phyloP scores from a whole-genome alignment of 345 rosid genomes.

The Jatropha curcas region DNA sequence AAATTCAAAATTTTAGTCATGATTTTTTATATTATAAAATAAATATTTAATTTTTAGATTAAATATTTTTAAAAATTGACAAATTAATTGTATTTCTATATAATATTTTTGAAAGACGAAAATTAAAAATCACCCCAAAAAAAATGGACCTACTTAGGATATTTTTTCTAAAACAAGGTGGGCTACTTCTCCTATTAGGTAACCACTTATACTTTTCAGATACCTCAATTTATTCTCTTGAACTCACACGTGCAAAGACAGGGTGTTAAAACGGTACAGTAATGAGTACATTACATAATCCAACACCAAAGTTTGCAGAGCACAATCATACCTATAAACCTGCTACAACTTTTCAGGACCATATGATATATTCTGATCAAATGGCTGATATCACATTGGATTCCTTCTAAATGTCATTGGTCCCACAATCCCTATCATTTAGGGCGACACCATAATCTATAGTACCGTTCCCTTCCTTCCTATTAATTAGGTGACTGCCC shows the following conservation, averaged over 20 bases:
- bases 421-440: not conserved
- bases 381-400: constrained; percentile 17
- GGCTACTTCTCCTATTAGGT: not conserved
- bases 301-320: not conserved
- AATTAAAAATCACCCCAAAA: too few relatives aligned
- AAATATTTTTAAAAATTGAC: too few relatives aligned
- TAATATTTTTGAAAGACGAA: not conserved
- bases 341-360: not conserved
- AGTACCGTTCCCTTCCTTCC: not conserved
- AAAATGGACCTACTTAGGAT: too few relatives aligned
- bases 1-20: too few relatives aligned
- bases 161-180: too few relatives aligned
- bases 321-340: constrained; percentile 5
- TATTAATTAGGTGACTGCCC: not conserved
- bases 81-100: too few relatives aligned
- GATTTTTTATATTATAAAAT: too few relatives aligned
- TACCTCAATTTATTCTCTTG: not conserved
- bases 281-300: not conserved
- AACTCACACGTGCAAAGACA: constrained; percentile 6
- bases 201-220: not conserved
- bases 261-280: not conserved
- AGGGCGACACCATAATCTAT: not conserved
- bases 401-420: not conserved
- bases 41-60: too few relatives aligned
- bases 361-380: constrained; percentile 19